Evolutionary conservation across 139 green algal genomes (phyloP).

Genomic region (Asterochloris sp.): DNA sequence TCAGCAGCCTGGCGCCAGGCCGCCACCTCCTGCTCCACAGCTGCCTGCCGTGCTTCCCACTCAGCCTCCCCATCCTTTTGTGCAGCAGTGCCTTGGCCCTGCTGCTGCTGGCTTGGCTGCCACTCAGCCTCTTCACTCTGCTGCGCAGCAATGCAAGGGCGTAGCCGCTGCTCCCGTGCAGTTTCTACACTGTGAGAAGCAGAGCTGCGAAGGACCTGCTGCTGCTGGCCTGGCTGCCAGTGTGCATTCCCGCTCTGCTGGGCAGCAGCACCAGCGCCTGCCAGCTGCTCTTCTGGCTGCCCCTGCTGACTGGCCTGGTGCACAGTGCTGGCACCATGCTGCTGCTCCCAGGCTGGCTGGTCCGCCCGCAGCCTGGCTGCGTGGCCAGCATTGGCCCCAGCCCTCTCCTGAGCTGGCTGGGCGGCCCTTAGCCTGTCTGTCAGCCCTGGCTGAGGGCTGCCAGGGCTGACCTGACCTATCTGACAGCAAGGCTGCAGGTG

Average conservation of each 20-base stretch:
- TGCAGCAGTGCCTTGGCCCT: not conserved
- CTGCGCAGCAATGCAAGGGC: not conserved
- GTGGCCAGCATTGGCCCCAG: too few relatives aligned
- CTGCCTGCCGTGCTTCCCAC: not conserved
- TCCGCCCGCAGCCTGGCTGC: too few relatives aligned
- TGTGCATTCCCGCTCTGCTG: not conserved
- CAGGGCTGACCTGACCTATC: too few relatives aligned
- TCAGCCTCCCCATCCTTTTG: not conserved
- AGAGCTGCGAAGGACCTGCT: not conserved
- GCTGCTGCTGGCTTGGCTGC: not conserved
- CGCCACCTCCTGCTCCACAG: not conserved
- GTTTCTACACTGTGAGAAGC: not conserved
- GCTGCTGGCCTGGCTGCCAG: not conserved
- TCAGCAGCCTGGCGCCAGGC: conserved; percentile 18
- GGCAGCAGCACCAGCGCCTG: not conserved
- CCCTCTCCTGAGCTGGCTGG: too few relatives aligned
- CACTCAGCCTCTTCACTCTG: not conserved
- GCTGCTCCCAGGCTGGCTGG: not conserved
- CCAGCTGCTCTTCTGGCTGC: not conserved
- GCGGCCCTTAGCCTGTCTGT: too few relatives aligned
- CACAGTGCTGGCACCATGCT: not conserved
- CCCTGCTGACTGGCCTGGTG: too few relatives aligned
- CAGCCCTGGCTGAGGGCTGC: too few relatives aligned
- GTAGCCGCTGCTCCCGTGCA: not conserved
- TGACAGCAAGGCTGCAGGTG: too few relatives aligned